Percentiles rank a stretch among this genome's conserved stretches.
phyloP scores from a whole-genome alignment of 2,329 filamentous ascomycete species.

The Xylaria sp. region DNA sequence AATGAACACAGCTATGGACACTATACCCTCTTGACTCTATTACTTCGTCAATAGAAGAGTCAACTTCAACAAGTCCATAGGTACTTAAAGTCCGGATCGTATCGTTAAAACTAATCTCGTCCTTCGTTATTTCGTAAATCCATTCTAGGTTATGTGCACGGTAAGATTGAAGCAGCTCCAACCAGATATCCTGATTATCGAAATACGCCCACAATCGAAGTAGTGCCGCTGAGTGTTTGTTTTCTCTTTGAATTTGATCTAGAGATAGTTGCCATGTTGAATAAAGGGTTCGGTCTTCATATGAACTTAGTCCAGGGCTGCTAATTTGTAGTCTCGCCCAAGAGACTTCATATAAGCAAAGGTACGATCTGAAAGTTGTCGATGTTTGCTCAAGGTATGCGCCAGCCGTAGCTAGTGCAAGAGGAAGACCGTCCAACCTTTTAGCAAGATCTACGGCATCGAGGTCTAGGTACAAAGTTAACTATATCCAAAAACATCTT shows the following conservation, averaged over 20 bases:
- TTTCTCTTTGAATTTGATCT: constrained; percentile 13
- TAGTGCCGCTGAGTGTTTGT: constrained; percentile 11
- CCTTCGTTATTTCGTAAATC: constrained; percentile 8
- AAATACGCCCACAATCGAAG: constrained; percentile 23
- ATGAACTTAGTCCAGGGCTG: constrained; percentile 15
- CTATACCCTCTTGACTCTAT: constrained; percentile 22
- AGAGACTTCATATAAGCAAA: constrained; percentile 14
- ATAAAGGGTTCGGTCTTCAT: constrained; percentile 21
- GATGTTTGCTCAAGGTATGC: constrained; percentile 14
- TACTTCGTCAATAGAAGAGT: constrained; percentile 1
- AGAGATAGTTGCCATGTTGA: constrained; percentile 23
- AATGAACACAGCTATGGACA: constrained; percentile 18
- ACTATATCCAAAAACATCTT: no score
- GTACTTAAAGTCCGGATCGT: constrained; percentile 11
- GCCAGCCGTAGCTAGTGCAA: constrained; percentile 19
- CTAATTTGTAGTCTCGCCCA: constrained; percentile 13
- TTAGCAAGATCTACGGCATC: constrained; percentile 3
- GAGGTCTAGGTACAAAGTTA: no score
- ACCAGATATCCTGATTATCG: constrained; percentile 16
- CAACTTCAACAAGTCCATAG: constrained; percentile 20
- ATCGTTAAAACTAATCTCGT: constrained; percentile 16
- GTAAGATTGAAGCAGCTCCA: constrained; percentile 15
- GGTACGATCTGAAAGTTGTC: no score
- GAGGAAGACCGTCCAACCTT: constrained; percentile 22
- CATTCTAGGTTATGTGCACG: neutral